Evolutionary conservation across 495 filamentous ascomycete genomes (phyloP), one percentile per base, ranked within the genome.

Genomic region (Daldinia childiae): DNA sequence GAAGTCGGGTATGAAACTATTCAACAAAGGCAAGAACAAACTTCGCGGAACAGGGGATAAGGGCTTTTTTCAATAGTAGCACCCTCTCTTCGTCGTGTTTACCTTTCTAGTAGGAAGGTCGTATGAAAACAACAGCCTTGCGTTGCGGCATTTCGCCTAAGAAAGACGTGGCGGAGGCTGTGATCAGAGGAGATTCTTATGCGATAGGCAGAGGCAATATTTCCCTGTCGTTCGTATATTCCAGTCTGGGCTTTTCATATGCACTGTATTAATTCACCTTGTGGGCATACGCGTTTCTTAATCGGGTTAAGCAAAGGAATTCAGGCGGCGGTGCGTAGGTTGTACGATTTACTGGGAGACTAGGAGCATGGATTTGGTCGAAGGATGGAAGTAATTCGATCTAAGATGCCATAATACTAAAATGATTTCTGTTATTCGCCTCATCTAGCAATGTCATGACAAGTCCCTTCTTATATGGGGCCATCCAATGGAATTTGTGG

Each of bases 21-120:
- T 97, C 78, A 91, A 89, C 64, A 95, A 95, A 76, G 93, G 94
- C 39, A 91, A 90, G 79, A 95, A 86, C 79, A 94, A 91, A 78
- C 87, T 95, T 76, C 87, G 88, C 62, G 84, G 75, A 45, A 84
- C 84, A 41, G 90, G 90, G 71, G 91, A 94, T 75, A 95, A 95
- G 91, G 92, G 93, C 89, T 91, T 92, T 87, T 83, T 78, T 66
- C 81, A 76, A 74, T 30, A 72, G 62, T 76, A 76, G 77, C 76
- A 74, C 74, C 74, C 71, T 60, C 61, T 67, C 57, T 69, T 69
- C 51, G 59, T 68, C 62, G 19, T 48, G 43, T 69, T 71, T 55
- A 45, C 4, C 43, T 26, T 29, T 54, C 64, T n/a, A 62, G 32
- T 62, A 58, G 59, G 68, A 32, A 56, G 69, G 59, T 41, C 39